phyloP scores from a whole-genome alignment of 2,329 filamentous ascomycete species.

The Neofusicoccum ribis region DNA sequence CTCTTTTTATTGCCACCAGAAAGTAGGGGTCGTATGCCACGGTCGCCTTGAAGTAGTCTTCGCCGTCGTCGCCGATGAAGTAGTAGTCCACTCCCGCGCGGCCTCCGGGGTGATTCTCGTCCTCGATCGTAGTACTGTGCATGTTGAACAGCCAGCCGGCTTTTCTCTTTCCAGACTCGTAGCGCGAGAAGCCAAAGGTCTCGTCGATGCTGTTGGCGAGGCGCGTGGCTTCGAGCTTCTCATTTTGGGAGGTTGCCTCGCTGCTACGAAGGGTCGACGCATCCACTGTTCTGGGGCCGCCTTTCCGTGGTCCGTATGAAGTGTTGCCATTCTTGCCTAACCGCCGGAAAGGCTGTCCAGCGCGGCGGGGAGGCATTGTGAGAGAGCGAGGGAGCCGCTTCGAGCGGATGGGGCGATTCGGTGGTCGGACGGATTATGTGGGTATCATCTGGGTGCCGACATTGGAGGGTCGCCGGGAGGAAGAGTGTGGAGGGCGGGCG shows the following conservation, averaged over 20 bases:
- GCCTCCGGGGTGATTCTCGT: conserved; percentile 79
- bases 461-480: neutral
- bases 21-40: conserved; percentile 98
- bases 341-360: conserved; percentile 44
- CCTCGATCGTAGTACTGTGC: conserved; percentile 82
- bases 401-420: neutral
- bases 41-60: conserved; percentile 90
- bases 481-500: neutral
- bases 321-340: conserved; percentile 44
- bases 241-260: conserved; percentile 88
- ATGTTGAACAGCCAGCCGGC: conserved; percentile 95
- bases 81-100: conserved; percentile 93
- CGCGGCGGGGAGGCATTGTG: conserved; percentile 47
- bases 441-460: conserved; percentile 32
- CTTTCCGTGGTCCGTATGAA: conserved; percentile 53
- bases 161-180: conserved; percentile 82
- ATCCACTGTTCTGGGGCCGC: conserved; percentile 70
- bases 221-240: conserved; percentile 82
- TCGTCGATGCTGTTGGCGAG: conserved; percentile 91
- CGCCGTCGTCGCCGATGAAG: conserved; percentile 75
- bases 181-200: conserved; percentile 88
- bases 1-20: conserved; percentile 83
- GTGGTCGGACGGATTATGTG: conserved; percentile 20
- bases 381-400: conserved; percentile 17
- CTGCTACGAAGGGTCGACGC: conserved; percentile 70